phyloP scores from a whole-genome alignment of 768 basidiomycete genomes.

The Boletus subparvulus region DNA sequence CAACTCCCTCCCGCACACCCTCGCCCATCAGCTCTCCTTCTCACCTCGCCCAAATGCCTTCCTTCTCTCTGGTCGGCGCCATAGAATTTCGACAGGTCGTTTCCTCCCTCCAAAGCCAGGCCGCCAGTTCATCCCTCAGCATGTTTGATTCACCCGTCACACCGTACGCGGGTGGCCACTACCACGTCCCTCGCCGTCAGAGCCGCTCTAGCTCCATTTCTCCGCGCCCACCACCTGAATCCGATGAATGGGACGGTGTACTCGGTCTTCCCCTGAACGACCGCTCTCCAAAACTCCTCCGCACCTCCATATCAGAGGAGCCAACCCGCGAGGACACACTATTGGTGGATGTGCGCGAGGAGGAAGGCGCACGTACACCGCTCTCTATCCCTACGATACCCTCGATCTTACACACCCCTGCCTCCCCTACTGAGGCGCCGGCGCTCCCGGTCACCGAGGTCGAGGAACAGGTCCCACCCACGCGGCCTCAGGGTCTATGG shows the following conservation, averaged over 20 bases:
- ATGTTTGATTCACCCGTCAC: slow-evolving; percentile 68
- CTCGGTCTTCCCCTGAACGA: slow-evolving; percentile 53
- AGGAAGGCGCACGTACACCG: slow-evolving; percentile 15
- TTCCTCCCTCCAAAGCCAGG: slow-evolving; percentile 70
- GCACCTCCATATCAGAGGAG: slow-evolving; percentile 28
- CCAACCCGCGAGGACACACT: slow-evolving; percentile 5
- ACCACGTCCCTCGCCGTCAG: slow-evolving; percentile 43
- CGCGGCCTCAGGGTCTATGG: slow-evolving; percentile 39
- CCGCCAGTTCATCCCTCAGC: slow-evolving; percentile 54
- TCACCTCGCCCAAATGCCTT: slow-evolving; percentile 59
- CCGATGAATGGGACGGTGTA: slow-evolving; percentile 51
- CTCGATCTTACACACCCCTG: slow-evolving; percentile 56
- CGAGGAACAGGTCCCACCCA: slow-evolving; percentile 41
- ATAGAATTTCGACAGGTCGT: slow-evolving; percentile 95
- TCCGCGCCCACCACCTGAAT: slow-evolving; percentile 29
- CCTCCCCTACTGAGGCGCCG: slow-evolving; percentile 41
- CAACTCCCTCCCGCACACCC: slow-evolving; percentile 44
- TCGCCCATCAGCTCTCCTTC: slow-evolving; percentile 45
- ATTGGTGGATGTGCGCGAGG: slow-evolving; percentile 11
- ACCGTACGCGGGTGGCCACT: slow-evolving; percentile 76
- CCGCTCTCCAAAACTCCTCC: slow-evolving; percentile 40
- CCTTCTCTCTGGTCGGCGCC: slow-evolving; percentile 90
- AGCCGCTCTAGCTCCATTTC: slow-evolving; percentile 34
- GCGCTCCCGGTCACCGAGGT: slow-evolving; percentile 40
- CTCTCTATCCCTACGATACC: slow-evolving; percentile 43